Percentiles rank a stretch among this genome's conserved stretches.
phyloP scores from a whole-genome alignment of 495 filamentous ascomycete genomes.

The Hamigera avellanea region DNA sequence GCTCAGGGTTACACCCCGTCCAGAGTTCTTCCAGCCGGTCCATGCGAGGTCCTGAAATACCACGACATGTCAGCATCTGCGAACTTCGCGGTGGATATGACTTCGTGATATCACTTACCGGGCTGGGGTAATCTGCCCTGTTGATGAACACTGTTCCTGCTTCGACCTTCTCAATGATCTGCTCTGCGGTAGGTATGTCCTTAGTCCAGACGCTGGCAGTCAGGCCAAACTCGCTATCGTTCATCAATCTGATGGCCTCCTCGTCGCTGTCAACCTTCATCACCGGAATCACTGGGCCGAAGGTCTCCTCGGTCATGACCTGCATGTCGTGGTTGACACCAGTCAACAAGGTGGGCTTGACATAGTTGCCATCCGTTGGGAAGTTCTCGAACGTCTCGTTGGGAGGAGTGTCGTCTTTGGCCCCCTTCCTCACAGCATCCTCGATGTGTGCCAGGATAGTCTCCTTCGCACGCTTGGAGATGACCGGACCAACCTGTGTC shows the following conservation, averaged over 20 bases:
- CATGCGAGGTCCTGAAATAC: conserved; percentile 76
- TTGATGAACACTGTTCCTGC: conserved; percentile 97
- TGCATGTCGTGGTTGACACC: conserved; percentile 76
- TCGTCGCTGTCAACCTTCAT: conserved; percentile 81
- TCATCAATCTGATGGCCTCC: conserved; percentile 81
- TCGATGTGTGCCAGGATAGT: conserved; percentile 71
- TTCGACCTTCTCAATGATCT: conserved; percentile 69
- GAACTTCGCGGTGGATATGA: too few relatives aligned
- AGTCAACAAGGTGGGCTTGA: conserved; percentile 73
- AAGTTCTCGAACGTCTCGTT: conserved; percentile 61
- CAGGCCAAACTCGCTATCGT: conserved; percentile 87
- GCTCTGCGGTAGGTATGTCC: conserved; percentile 64
- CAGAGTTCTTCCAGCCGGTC: conserved; percentile 97
- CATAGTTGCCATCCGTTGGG: conserved; percentile 67
- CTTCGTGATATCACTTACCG: conserved; percentile 45
- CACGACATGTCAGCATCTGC: conserved; percentile 7
- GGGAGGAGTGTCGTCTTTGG: conserved; percentile 68
- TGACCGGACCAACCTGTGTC: conserved; percentile 78
- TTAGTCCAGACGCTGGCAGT: conserved; percentile 99
- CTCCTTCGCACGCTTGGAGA: conserved; percentile 62
- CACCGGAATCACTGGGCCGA: conserved; percentile 87
- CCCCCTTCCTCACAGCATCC: conserved; percentile 78
- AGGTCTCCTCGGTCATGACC: conserved; percentile 93
- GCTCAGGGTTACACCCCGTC: conserved; percentile 80
- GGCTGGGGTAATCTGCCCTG: conserved; percentile 82